Base-by-base conservation (phyloP, 2,329 filamentous ascomycete species). In the Aureobasidium sp. region DNA sequence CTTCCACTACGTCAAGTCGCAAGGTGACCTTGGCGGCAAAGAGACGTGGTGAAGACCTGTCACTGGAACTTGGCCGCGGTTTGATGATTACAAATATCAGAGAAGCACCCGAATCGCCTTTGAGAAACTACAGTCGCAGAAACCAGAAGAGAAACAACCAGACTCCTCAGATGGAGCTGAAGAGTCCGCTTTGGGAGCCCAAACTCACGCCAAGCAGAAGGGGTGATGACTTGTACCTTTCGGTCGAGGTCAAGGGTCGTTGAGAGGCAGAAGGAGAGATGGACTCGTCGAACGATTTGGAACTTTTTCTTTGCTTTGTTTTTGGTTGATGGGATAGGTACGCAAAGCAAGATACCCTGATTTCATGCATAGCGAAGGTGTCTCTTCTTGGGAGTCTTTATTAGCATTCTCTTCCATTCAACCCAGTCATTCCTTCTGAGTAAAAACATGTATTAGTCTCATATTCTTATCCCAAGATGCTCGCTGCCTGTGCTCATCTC, bases 191-290 rank as follows among this genome's bases (percentile, higher is more conserved):
- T 1, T 87, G 85, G 84, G 77, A 85, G 66, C 86, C 86, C 3
- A 81, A 80, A 66, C 68, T 90, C 67, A 90, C 87, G 49, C 87
- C 87, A 2, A 85, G 84, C 62, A 76, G 85, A 64, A 79, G 84
- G 53, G 87, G 87, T 0, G 83, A 86, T 29, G 85, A 89, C 69
- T 69, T 90, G 63, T 86, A 82, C 44, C 68, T 80, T 47, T 71
- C 70, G 37, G 77, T 80, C 8, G 29, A 61, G 19, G 17, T 50
- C 11, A 68, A 67, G 22, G 60, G 70, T 40, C 69, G 65, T 40
- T 63, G 67, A 69, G 35, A 57, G 12, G 22, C 5, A 19, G 15
- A 42, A 22, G 24, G 39, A 47, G 27, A 12, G 5, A 45, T 4
- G n/a, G 31, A 31, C 19, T 11, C 15, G 69, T 67, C 57, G 67